phyloP scores from a whole-genome alignment of 1,139 yeast genomes.

The Dujonia santamariae region DNA sequence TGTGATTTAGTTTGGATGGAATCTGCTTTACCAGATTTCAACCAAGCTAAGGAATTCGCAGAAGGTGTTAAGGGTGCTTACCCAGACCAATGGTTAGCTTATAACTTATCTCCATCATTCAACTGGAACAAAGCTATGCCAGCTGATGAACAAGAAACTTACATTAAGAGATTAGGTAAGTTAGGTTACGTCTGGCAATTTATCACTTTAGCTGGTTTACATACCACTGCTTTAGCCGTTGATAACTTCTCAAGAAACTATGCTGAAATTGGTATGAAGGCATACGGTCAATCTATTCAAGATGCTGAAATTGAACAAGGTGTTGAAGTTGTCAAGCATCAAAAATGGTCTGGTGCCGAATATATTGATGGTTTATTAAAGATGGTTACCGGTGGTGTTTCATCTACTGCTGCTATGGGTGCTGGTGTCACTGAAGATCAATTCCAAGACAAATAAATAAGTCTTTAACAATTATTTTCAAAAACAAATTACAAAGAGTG shows the following conservation, averaged over 20 bases:
- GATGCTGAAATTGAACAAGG: constrained; percentile 84
- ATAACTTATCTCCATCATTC: constrained; percentile 94
- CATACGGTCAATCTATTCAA: constrained; percentile 86
- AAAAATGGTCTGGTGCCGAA: constrained; percentile 99
- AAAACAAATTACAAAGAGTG: neutral
- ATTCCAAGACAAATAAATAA: constrained; percentile 61
- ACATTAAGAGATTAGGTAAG: constrained; percentile 81
- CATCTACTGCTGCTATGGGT: constrained; percentile 98
- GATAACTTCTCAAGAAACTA: constrained; percentile 81
- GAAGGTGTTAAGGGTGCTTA: constrained; percentile 77
- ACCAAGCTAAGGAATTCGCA: constrained; percentile 93
- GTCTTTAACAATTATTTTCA: constrained; percentile 15
- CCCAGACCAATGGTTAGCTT: constrained; percentile 94
- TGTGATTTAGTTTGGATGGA: constrained; percentile 99
- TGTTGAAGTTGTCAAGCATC: constrained; percentile 96
- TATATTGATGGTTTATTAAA: constrained; percentile 89
- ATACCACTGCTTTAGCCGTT: constrained; percentile 90
- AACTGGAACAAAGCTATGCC: constrained; percentile 97
- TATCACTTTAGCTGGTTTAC: constrained; percentile 95
- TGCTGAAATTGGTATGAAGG: constrained; percentile 87
- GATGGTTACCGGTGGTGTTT: constrained; percentile 91
- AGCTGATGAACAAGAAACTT: constrained; percentile 82
- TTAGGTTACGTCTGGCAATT: constrained; percentile 98
- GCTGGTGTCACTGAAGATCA: constrained; percentile 98
- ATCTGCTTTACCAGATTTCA: constrained; percentile 90